Percentiles rank a stretch among this genome's conserved stretches.
Conservation (phyloP, 305 asterid genomes). For the Nicotiana rustica region DNA sequence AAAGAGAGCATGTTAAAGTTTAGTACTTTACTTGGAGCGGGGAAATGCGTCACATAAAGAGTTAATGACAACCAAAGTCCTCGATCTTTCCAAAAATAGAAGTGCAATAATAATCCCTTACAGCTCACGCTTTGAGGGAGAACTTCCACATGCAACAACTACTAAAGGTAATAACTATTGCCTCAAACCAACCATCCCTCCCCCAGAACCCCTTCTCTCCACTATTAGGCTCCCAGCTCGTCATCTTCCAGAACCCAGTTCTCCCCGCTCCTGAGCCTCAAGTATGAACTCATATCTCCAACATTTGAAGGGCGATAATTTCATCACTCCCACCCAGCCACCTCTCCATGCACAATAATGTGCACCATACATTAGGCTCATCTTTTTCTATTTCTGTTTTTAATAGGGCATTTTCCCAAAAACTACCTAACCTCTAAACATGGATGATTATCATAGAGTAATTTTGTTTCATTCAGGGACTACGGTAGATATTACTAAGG, state of each 20-base stretch:
- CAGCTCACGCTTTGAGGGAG: neutral
- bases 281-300: slow-evolving; percentile 7
- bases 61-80: neutral
- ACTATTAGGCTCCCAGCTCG: neutral
- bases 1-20: neutral
- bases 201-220: neutral
- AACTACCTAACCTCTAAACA: slow-evolving; percentile 7
- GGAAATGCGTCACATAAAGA: neutral
- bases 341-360: neutral
- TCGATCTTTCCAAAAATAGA: neutral
- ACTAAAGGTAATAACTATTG: neutral
- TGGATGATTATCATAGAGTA: neutral
- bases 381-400: neutral
- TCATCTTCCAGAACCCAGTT: neutral
- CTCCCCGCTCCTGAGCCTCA: neutral
- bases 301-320: neutral
- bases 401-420: neutral
- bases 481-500: neutral
- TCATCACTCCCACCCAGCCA: neutral
- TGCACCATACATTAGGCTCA: neutral
- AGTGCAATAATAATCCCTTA: neutral
- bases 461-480: slow-evolving; percentile 25
- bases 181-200: slow-evolving; percentile 21
- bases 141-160: neutral
- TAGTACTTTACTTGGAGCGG: neutral